These are phyloP conservation scores for Phymatotrichopsis omnivora DNA, from an alignment of 2,329 filamentous ascomycete species.

Conservation along the genomic window DNA sequence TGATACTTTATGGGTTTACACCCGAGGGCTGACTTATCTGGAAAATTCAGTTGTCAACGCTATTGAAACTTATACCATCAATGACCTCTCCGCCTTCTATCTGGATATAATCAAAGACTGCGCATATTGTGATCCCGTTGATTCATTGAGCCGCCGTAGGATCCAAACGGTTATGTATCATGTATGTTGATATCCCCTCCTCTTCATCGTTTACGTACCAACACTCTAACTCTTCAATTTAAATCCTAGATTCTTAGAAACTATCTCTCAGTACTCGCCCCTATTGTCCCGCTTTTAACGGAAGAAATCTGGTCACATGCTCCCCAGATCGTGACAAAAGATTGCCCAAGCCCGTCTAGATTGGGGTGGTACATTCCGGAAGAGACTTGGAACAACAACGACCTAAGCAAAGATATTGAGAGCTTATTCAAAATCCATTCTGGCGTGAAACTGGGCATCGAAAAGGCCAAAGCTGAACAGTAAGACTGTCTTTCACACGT, in stretches of 20 bases:
- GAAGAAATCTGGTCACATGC: slow-evolving; percentile 29
- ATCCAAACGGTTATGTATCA: slow-evolving; percentile 48
- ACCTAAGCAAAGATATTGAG: slow-evolving; percentile 21
- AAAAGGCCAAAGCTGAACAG: slow-evolving; percentile 53
- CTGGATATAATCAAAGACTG: slow-evolving; percentile 87
- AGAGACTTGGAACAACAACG: slow-evolving; percentile 25
- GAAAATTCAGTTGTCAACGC: slow-evolving; percentile 46
- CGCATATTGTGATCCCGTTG: slow-evolving; percentile 69
- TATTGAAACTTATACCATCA: slow-evolving; percentile 66
- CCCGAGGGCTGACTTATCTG: slow-evolving; percentile 1
- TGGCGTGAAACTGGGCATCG: slow-evolving; percentile 65
- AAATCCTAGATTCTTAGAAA: slow-evolving; percentile 38
- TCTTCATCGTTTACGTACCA: slow-evolving; percentile 62
- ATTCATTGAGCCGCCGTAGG: slow-evolving; percentile 49
- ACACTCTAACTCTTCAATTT: slow-evolving; percentile 48
- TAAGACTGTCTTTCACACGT: slow-evolving; percentile 62
- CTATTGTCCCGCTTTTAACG: slow-evolving; percentile 29
- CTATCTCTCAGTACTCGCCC: slow-evolving; percentile 32
- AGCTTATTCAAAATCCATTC: slow-evolving; percentile 47
- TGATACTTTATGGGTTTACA: neutral
- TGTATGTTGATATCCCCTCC: slow-evolving; percentile 41
- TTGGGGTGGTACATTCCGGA: slow-evolving; percentile 16
- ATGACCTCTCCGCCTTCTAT: slow-evolving; percentile 84
- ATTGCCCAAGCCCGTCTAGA: slow-evolving; percentile 3
- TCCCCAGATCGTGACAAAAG: slow-evolving; percentile 22